Conservation (phyloP, 768 basidiomycete genomes). For the Russula abietina region DNA sequence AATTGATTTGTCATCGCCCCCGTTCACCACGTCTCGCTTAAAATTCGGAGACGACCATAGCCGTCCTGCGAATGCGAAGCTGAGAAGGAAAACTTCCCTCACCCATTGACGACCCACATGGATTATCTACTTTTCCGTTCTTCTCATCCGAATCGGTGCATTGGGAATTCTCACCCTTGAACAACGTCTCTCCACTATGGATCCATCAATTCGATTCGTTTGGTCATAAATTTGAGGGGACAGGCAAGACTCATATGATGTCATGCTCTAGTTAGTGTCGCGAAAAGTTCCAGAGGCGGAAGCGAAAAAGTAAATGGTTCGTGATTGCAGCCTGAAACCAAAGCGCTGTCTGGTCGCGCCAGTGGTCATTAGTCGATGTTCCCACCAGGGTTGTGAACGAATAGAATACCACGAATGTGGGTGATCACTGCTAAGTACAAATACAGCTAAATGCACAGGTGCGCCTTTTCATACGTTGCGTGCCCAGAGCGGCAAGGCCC, state of each 20-base stretch:
- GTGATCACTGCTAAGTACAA: conserved; percentile 12
- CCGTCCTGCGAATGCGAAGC: not conserved
- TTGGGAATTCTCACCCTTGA: not conserved
- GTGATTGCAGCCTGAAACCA: conserved; percentile 11
- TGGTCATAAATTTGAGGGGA: not conserved
- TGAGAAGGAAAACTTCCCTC: not conserved
- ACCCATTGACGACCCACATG: not conserved
- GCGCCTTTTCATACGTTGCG: conserved; percentile 9
- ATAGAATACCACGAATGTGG: conserved; percentile 18
- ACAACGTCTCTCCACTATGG: not conserved
- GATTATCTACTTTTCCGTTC: not conserved
- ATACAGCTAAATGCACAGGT: conserved; percentile 6
- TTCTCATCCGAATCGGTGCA: not conserved
- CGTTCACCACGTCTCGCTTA: no score
- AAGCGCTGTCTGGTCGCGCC: not conserved
- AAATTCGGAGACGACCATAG: not conserved
- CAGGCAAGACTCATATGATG: conserved; percentile 9
- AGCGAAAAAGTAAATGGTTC: conserved; percentile 19
- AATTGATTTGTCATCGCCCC: not conserved
- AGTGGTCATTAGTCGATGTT: not conserved
- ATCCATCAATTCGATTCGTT: not conserved
- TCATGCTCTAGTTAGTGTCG: not conserved
- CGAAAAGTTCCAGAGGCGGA: not conserved
- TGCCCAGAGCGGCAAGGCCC: not conserved
- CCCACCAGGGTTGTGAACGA: conserved; percentile 2